phyloP scores from a whole-genome alignment of 2,329 filamentous ascomycete genomes.

The Exserohilum turcica region DNA sequence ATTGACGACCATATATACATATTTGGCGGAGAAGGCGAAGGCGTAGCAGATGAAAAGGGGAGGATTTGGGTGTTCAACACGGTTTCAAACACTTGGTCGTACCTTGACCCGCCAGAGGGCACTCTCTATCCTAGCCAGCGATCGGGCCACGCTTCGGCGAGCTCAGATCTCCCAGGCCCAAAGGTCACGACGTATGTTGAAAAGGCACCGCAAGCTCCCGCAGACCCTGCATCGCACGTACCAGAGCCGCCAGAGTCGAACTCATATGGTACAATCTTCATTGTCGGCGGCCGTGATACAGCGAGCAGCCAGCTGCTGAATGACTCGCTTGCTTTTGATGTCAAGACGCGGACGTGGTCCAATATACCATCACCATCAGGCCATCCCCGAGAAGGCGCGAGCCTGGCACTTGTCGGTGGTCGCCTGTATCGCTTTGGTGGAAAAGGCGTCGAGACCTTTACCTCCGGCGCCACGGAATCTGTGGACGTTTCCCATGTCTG shows the following conservation, averaged over 20 bases:
- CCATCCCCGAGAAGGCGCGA: slow-evolving; percentile 43
- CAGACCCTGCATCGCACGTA: slow-evolving; percentile 49
- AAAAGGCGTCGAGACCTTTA: slow-evolving; percentile 31
- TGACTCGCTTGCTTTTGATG: slow-evolving; percentile 60
- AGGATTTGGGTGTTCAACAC: slow-evolving; percentile 55
- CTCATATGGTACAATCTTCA: slow-evolving; percentile 57
- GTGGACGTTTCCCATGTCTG: slow-evolving; percentile 44
- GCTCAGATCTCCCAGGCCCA: slow-evolving; percentile 49
- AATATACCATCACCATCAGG: slow-evolving; percentile 55
- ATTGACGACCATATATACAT: slow-evolving; percentile 54
- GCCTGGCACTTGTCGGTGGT: slow-evolving; percentile 52
- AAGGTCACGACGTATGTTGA: slow-evolving; percentile 37
- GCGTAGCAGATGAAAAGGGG: slow-evolving; percentile 43
- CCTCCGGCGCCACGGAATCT: slow-evolving; percentile 30
- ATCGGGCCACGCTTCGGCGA: slow-evolving; percentile 44
- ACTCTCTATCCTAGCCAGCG: slow-evolving; percentile 38
- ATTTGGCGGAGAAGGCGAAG: slow-evolving; percentile 48
- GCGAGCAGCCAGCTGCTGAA: slow-evolving; percentile 35
- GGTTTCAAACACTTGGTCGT: slow-evolving; percentile 48
- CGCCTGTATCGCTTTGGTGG: slow-evolving; percentile 56
- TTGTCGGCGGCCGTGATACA: slow-evolving; percentile 54
- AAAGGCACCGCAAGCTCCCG: slow-evolving; percentile 48
- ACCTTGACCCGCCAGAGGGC: slow-evolving; percentile 43
- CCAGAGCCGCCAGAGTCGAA: slow-evolving; percentile 49
- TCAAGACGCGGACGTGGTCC: slow-evolving; percentile 56